Base-by-base conservation (phyloP, 352 stramenopile genomes). In the Phytophthora quininea region DNA sequence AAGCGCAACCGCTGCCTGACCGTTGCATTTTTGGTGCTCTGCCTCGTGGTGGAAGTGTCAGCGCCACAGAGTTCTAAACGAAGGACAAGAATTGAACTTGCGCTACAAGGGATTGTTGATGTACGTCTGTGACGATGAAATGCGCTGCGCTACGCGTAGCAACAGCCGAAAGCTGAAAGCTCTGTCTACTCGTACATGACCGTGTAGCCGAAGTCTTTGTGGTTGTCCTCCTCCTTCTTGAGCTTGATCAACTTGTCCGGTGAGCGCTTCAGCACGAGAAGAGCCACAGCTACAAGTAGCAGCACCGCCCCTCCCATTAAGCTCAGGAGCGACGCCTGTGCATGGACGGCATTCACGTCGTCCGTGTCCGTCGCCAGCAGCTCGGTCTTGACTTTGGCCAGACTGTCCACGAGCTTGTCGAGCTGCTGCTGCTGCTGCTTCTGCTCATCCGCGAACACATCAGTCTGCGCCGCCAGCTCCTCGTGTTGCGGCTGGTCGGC, bases 131-230 rank as follows among this genome's bases (percentile, higher is more conserved):
- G 19, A 24, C 19, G 19, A 24, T 24, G 19, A 24, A 24, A 24
- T 24, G 19, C 19, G 19, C 19, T 24, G 19, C 19, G 19, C 19
- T 24, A 24, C 19, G 19, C 19, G 19, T 24, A 24, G 19, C 19
- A 24, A 24, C 19, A 24, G 19, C 19, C 19, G 19, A 24, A 24
- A 24, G 19, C 19, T 24, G 19, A 24, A 24, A 24, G 19, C 19
- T 24, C 51, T 58, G 64, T 7, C 64, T 53, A 81, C 45, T 74
- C 54, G 42, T 76, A 69, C 50, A 81, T 29, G 31, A 69, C 62
- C 8, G 6, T 67, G 49, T 81, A 81, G 58, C 59, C 59, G 33
- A 76, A 79, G 43, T 71, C 73, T 27, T 69, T 63, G 33, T 58
- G 46, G 19, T 58, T 51, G 9, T 76, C 53, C 19, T 54, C 31